Conservation (phyloP, 768 basidiomycete species). For the Termitomyces bulborhizus region DNA sequence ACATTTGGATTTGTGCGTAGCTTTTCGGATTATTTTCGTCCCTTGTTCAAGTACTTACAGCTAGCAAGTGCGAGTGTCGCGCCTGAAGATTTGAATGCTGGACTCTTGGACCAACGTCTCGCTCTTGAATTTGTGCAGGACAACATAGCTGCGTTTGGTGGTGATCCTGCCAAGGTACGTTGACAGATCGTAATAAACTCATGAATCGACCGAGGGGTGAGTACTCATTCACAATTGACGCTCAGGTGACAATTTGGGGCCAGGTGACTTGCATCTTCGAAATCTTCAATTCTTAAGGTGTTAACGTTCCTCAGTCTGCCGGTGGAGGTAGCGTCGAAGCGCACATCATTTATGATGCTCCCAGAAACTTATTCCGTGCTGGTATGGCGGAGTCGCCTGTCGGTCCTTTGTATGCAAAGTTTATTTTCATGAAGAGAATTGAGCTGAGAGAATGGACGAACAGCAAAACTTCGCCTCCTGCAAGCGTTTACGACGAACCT, state of each 20-base stretch:
- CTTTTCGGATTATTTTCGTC: neutral
- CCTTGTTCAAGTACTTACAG: conserved; percentile 15
- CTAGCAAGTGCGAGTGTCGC: conserved; percentile 40
- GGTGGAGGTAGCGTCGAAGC: conserved; percentile 45
- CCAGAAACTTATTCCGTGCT: conserved; percentile 37
- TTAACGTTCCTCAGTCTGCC: conserved; percentile 31
- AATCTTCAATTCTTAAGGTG: neutral
- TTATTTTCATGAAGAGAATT: neutral
- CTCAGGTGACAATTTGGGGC: conserved; percentile 51
- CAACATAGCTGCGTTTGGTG: conserved; percentile 63
- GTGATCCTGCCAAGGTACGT: conserved; percentile 47
- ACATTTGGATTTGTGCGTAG: conserved; percentile 48
- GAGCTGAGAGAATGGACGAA: neutral
- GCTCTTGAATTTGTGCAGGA: conserved; percentile 57
- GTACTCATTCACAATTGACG: neutral
- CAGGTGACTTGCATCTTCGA: conserved; percentile 2
- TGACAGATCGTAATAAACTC: neutral
- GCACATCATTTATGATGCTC: conserved; percentile 38
- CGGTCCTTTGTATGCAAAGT: conserved; percentile 42
- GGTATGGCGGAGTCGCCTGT: conserved; percentile 47
- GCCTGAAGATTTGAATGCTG: conserved; percentile 49
- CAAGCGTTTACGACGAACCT: conserved; percentile 42
- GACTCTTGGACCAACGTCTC: conserved; percentile 52
- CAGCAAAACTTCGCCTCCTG: conserved; percentile 46
- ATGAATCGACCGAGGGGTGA: too few species aligned